These are phyloP conservation scores for Zea mays DNA, from an alignment of 176 grass and related monocot species.

Conservation along the genomic window Zm-B73-REFERENCE-NAM-5.0 NC_050104.1:153657501-153658000, in stretches of 20 bases:
- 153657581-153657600: slow-evolving; percentile 37
- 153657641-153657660: slow-evolving; percentile 65
- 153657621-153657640: slow-evolving; percentile 56
- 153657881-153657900: slow-evolving; percentile 92
- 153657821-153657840: slow-evolving; percentile 94
- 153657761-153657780: slow-evolving; percentile 46
- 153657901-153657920: slow-evolving; percentile 52
- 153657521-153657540: slow-evolving; percentile 29
- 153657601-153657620: slow-evolving; percentile 38
- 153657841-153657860: slow-evolving; percentile 99
- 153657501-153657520: slow-evolving; percentile 48
- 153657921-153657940: not conserved
- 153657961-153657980: slow-evolving; percentile 1
- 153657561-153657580: slow-evolving; percentile 13
- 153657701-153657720: slow-evolving; percentile 33
- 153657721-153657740: slow-evolving; percentile 38
- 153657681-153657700: slow-evolving; percentile 60
- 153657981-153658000: not conserved
- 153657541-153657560: slow-evolving; percentile 6
- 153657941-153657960: not conserved
- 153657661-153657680: slow-evolving; percentile 37
- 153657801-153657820: slow-evolving; percentile 47
- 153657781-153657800: slow-evolving; percentile 51
- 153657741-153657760: slow-evolving; percentile 43
- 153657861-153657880: slow-evolving; percentile 86